Evolutionary conservation across 768 basidiomycete species (phyloP).

Genomic region (Cystofilobasidium macerans): DNA sequence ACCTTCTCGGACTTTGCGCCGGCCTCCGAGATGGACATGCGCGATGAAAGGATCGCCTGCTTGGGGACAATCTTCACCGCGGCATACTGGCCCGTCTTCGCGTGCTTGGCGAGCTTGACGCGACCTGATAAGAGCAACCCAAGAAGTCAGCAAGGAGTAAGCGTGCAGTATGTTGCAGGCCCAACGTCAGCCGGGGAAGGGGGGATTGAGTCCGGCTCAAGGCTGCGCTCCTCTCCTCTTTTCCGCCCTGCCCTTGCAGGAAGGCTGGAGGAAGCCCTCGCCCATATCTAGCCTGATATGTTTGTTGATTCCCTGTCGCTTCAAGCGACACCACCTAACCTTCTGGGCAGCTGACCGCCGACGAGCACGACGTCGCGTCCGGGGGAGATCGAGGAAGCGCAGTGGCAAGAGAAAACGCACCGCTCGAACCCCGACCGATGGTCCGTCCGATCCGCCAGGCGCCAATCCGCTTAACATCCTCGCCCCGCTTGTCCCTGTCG

Average conservation of each 20-base stretch:
- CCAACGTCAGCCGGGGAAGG: not conserved
- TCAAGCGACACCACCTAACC: no score
- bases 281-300: no score
- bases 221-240: no score
- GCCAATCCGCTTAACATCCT: slow-evolving; percentile 48
- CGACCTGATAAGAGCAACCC: slow-evolving; percentile 53
- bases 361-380: not conserved
- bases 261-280: no score
- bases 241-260: no score
- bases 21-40: slow-evolving; percentile 56
- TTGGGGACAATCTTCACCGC: slow-evolving; percentile 93
- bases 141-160: not conserved
- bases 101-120: slow-evolving; percentile 76
- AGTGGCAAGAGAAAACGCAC: slow-evolving; percentile 40
- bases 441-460: slow-evolving; percentile 73
- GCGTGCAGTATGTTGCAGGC: not conserved
- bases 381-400: not conserved
- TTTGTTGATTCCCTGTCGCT: no score
- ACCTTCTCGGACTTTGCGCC: slow-evolving; percentile 65
- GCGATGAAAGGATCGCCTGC: slow-evolving; percentile 52
- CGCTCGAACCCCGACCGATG: slow-evolving; percentile 71
- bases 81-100: slow-evolving; percentile 76
- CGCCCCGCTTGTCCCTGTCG: slow-evolving; percentile 10
- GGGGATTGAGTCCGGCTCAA: not conserved
- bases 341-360: no score